Base-by-base conservation (phyloP, 257 asterid species). In the Cynanchum wilfordii region DNA sequence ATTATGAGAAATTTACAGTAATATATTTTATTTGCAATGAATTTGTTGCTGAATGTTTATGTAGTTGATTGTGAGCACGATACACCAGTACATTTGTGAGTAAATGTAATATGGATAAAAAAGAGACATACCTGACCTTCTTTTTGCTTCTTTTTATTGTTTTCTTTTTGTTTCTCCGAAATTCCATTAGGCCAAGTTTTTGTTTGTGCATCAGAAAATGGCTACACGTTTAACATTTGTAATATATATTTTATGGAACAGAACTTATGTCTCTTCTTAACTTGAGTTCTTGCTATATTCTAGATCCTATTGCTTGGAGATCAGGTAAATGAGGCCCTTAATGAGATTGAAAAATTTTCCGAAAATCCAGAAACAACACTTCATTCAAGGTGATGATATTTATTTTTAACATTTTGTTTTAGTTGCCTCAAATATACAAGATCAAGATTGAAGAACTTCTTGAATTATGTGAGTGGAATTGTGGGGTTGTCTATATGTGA, bases 271-370 rank as follows among this genome's bases (percentile, higher is more conserved):
- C 51, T 36, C 57, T 36, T 75, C 5, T 66, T 17, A 54, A 29
- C 52, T 66, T 67, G 50, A 19, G 68, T 9, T 47, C 33, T 67
- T 65, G 49, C 64, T 22, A 62, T 56, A 27, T 83, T 64, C 69
- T 79, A 93, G 98, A 76, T 90, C 87, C 80, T 91, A 78, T 84
- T 94, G 79, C 90, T 87, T 17, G 98, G 98, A 86, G 97, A 94
- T 82, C 89, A 83, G 67, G 98, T 94, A 15, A 68, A 79, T 29
- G 90, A 91, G 84, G 97, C 97, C 79, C 82, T 91, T 78, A 79
- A 82, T 84, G 96, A 84, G 82, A 81, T 88, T 68, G 88, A 85
- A 69, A 82, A 71, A 11, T 71, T 85, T 36, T 75, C 71, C 82
- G 73, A 81, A 60, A 72, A 73, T 82, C 76, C 84, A 25, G 86